Evolutionary conservation across 352 stramenopile genomes (phyloP).

Genomic region (Pythium diclinum): DNA sequence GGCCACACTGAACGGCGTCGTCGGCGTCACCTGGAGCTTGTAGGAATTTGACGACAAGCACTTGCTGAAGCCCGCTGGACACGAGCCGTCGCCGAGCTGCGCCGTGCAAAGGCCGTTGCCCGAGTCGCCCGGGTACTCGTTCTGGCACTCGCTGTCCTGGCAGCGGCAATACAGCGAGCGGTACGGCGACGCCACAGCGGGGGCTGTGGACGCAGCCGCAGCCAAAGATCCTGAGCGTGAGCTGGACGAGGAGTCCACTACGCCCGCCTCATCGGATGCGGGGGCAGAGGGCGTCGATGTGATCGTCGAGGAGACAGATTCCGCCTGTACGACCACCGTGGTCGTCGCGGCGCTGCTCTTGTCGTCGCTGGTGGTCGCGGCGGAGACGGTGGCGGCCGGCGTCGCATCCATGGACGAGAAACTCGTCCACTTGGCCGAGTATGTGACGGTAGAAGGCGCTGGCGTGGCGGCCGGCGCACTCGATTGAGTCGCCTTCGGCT

Average conservation of each 20-base stretch:
- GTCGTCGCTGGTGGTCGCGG: constrained; percentile 6
- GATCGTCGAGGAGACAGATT: neutral
- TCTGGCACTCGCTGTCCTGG: constrained; percentile 64
- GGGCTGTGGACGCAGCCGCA: neutral
- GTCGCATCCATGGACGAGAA: constrained; percentile 2
- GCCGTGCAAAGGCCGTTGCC: constrained; percentile 41
- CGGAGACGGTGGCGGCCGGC: neutral
- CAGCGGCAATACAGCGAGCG: constrained; percentile 68
- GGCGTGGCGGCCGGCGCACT: neutral
- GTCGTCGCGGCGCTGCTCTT: neutral
- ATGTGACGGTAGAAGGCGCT: neutral
- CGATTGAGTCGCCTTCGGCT: neutral
- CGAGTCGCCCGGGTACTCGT: constrained; percentile 47
- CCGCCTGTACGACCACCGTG: neutral
- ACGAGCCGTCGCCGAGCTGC: constrained; percentile 44
- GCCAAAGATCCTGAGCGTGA: constrained; percentile 10
- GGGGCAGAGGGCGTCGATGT: neutral
- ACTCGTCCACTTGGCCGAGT: neutral
- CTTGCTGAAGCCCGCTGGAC: constrained; percentile 53
- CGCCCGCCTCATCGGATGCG: neutral
- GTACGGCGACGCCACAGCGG: constrained; percentile 39
- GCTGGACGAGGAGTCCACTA: neutral
- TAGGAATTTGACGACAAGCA: constrained; percentile 61
- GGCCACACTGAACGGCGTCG: constrained; percentile 59
- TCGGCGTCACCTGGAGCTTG: constrained; percentile 55